Conservation (phyloP, 805 yeast genomes). For the Torulaspora delbrueckii region DNA sequence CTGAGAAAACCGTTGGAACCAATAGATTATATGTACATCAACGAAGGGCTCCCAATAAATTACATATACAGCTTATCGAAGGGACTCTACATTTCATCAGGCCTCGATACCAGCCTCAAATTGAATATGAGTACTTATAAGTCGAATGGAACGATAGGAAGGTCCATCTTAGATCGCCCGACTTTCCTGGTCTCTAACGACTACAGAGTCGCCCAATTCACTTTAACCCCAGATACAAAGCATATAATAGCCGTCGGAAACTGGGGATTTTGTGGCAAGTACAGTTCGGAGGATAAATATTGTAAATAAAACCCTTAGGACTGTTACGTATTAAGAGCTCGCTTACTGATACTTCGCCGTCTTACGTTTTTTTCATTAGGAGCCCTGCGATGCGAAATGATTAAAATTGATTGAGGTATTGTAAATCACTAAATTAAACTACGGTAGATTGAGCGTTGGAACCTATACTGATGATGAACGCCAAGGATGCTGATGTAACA, state of each 20-base stretch:
- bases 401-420: background rate
- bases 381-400: background rate
- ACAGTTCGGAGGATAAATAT: background rate
- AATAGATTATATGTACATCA: slow-evolving; percentile 14
- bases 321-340: no score
- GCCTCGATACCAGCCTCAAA: slow-evolving; percentile 27
- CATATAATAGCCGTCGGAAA: slow-evolving; percentile 20
- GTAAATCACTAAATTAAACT: background rate
- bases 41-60: slow-evolving; percentile 21
- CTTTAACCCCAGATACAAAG: slow-evolving; percentile 3
- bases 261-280: slow-evolving; percentile 19
- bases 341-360: no score
- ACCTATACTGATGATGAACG: background rate
- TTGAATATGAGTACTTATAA: slow-evolving; percentile 3
- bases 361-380: background rate
- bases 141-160: background rate
- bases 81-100: slow-evolving; percentile 35
- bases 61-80: slow-evolving; percentile 15
- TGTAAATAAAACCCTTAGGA: no score
- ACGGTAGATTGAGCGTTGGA: no score
- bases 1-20: slow-evolving; percentile 21
- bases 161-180: slow-evolving; percentile 4
- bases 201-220: slow-evolving; percentile 15
- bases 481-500: background rate
- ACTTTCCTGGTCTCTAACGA: slow-evolving; percentile 25